A percentile compares a stretch with the other conserved stretches of the same genome.
phyloP scores from a whole-genome alignment of 352 stramenopile species.

The Pythium pectinolyticum region DNA sequence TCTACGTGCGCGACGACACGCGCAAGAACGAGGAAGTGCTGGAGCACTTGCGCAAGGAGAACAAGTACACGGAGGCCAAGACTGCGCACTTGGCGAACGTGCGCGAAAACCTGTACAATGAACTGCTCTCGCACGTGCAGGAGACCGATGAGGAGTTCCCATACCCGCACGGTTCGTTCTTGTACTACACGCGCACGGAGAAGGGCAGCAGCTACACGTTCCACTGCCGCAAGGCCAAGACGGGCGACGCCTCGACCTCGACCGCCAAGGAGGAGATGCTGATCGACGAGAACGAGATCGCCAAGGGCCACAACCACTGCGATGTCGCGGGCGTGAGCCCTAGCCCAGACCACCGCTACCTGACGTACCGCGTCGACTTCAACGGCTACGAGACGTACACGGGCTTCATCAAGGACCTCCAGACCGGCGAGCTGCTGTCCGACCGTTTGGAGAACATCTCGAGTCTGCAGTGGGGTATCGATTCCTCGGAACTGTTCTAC shows the following conservation, averaged over 20 bases:
- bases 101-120: slow-evolving; percentile 90
- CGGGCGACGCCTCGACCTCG: slow-evolving; percentile 35
- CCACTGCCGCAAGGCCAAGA: slow-evolving; percentile 76
- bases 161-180: slow-evolving; percentile 75
- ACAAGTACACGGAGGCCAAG: slow-evolving; percentile 89
- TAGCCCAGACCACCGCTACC: slow-evolving; percentile 89
- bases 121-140: slow-evolving; percentile 91
- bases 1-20: slow-evolving; percentile 94
- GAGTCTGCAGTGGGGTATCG: slow-evolving; percentile 89
- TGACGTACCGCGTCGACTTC: slow-evolving; percentile 95
- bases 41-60: slow-evolving; percentile 91
- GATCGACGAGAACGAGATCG: slow-evolving; percentile 94
- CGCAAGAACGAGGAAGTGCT: slow-evolving; percentile 92
- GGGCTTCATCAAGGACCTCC: slow-evolving; percentile 87
- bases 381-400: slow-evolving; percentile 94
- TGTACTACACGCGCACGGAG: slow-evolving; percentile 89
- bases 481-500: slow-evolving; percentile 94
- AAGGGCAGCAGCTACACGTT: slow-evolving; percentile 84
- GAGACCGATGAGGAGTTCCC: slow-evolving; percentile 85
- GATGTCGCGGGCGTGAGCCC: slow-evolving; percentile 72
- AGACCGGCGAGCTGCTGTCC: slow-evolving; percentile 58
- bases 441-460: slow-evolving; percentile 87
- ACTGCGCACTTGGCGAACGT: slow-evolving; percentile 84
- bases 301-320: slow-evolving; percentile 83
- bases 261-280: slow-evolving; percentile 86